Conservation (phyloP, 768 basidiomycete species). For the Russula emetica region DNA sequence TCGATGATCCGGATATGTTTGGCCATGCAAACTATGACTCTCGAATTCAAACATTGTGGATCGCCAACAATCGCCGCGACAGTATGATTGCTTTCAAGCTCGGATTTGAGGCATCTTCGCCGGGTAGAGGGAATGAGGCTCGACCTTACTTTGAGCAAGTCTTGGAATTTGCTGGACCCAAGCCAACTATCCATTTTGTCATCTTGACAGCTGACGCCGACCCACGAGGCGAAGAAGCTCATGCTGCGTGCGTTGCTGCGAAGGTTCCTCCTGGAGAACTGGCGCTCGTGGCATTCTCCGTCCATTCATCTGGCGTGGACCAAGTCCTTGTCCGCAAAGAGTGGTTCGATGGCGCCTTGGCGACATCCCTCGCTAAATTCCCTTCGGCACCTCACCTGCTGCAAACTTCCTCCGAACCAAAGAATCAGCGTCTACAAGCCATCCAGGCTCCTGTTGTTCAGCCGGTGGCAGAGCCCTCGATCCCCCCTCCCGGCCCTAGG, state of each 20-base stretch:
- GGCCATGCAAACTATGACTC: constrained; percentile 84
- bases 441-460: constrained; percentile 25
- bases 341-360: constrained; percentile 72
- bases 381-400: constrained; percentile 41
- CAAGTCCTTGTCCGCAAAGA: constrained; percentile 83
- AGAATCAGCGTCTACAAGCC: constrained; percentile 28
- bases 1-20: constrained; percentile 82
- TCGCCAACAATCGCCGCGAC: constrained; percentile 79
- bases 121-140: constrained; percentile 56
- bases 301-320: constrained; percentile 87
- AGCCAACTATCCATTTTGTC: constrained; percentile 85
- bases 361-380: constrained; percentile 54
- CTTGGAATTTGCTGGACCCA: constrained; percentile 77
- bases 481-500: constrained; percentile 36
- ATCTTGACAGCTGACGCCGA: constrained; percentile 82
- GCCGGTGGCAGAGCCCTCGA: constrained; percentile 25
- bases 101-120: constrained; percentile 56
- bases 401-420: constrained; percentile 30
- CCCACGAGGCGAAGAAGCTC: constrained; percentile 75
- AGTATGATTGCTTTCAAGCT: constrained; percentile 80
- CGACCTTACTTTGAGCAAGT: constrained; percentile 73
- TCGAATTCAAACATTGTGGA: constrained; percentile 81
- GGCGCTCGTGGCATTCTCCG: constrained; percentile 80
- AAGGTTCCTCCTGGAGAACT: constrained; percentile 72
- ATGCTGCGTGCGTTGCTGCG: constrained; percentile 78